Percentiles rank a stretch among this genome's conserved stretches.
phyloP scores from a whole-genome alignment of 768 basidiomycete species.

The Kwoniella dejecticola region DNA sequence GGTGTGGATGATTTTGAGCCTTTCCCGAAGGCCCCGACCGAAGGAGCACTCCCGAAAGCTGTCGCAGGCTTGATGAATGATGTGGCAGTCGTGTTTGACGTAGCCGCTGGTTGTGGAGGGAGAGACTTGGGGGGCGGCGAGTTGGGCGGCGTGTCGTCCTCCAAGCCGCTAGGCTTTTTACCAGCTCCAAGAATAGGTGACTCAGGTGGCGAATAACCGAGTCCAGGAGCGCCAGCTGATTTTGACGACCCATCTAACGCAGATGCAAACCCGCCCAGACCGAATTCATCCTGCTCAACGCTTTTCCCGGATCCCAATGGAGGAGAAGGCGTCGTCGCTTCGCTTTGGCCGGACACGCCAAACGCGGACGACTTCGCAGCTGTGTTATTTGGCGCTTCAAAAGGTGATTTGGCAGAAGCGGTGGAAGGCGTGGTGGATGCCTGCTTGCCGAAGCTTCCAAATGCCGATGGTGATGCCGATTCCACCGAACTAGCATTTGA shows the following conservation, averaged over 20 bases:
- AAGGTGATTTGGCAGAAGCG: slow-evolving; percentile 13
- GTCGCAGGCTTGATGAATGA: slow-evolving; percentile 49
- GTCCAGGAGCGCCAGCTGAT: slow-evolving; percentile 29
- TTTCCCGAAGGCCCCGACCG: slow-evolving; percentile 35
- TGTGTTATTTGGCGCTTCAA: neutral
- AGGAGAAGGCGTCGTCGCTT: neutral
- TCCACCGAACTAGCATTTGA: no score
- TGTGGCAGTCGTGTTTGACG: neutral
- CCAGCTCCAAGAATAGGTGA: slow-evolving; percentile 25
- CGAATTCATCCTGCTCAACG: slow-evolving; percentile 31
- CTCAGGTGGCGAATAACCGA: slow-evolving; percentile 41
- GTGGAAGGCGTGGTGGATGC: no score
- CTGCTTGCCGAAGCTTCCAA: no score
- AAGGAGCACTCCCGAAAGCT: slow-evolving; percentile 33
- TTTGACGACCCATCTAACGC: slow-evolving; percentile 29
- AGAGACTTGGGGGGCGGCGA: slow-evolving; percentile 24
- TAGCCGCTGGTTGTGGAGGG: slow-evolving; percentile 5
- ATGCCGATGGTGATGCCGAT: neutral
- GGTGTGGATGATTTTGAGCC: slow-evolving; percentile 21
- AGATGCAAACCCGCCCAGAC: slow-evolving; percentile 46
- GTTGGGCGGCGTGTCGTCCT: slow-evolving; percentile 41
- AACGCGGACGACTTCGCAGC: slow-evolving; percentile 6
- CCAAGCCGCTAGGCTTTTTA: slow-evolving; percentile 27
- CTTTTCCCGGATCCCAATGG: neutral
- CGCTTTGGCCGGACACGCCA: slow-evolving; percentile 18